Evolutionary conservation across 257 asterid genomes (phyloP).

Genomic region (Solanum paucissectum): DNA sequence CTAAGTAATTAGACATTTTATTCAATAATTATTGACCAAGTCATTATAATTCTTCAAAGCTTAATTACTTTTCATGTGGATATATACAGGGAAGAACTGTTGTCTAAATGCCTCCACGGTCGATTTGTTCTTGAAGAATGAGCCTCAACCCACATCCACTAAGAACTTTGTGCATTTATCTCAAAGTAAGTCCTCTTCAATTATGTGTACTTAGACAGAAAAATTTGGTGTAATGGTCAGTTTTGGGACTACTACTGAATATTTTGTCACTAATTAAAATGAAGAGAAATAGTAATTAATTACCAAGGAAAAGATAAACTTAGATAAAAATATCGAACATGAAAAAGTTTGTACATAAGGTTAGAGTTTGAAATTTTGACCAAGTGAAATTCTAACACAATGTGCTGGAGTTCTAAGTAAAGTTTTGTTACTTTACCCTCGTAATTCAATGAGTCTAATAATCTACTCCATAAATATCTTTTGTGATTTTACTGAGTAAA

Average conservation of each 20-base stretch:
- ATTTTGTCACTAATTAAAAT: neutral
- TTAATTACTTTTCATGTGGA: neutral
- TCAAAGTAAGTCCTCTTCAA: conserved; percentile 52
- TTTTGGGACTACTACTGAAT: neutral
- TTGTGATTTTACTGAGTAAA: neutral
- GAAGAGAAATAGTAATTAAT: neutral
- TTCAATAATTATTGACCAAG: neutral
- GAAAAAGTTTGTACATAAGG: neutral
- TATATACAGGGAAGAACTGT: conserved; percentile 52
- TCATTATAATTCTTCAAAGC: neutral
- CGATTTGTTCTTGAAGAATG: conserved; percentile 44
- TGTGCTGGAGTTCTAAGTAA: neutral
- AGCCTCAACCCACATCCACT: conserved; percentile 77
- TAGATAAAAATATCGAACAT: neutral
- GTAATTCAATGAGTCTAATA: neutral
- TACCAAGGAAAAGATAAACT: neutral
- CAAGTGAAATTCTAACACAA: neutral
- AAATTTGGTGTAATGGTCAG: neutral
- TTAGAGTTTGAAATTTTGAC: neutral
- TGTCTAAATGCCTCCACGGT: conserved; percentile 65
- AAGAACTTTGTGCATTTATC: conserved; percentile 78
- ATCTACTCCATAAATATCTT: neutral
- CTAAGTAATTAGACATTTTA: neutral
- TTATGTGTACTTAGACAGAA: neutral
- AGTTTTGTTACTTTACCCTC: too few relatives aligned